phyloP scores from a whole-genome alignment of 495 filamentous ascomycete species.

The Chlorociboria aeruginascens region DNA sequence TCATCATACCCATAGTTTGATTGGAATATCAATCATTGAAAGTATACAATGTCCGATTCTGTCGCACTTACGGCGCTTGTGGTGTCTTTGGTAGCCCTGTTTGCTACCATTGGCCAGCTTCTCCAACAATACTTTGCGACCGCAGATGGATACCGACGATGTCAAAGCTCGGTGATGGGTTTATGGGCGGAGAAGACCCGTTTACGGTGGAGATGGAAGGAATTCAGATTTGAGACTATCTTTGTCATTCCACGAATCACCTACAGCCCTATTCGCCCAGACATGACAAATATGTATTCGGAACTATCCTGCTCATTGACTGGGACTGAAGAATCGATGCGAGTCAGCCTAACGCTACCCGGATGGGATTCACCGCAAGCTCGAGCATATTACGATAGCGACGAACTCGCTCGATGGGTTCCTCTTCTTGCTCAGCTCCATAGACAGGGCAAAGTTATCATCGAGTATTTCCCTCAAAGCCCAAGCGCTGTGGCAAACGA shows the following conservation, averaged over 20 bases:
- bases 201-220: constrained; percentile 18
- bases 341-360: neutral
- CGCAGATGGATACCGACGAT: constrained; percentile 28
- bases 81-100: constrained; percentile 24
- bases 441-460: neutral
- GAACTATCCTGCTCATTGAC: no score
- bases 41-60: neutral
- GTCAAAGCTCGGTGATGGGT: constrained; percentile 25
- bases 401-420: constrained; percentile 11
- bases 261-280: neutral
- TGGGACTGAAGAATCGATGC: neutral
- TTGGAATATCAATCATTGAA: no score
- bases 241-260: constrained; percentile 35
- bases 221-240: constrained; percentile 35
- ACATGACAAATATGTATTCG: no score
- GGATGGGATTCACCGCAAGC: neutral
- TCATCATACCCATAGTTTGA: no score
- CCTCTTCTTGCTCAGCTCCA: constrained; percentile 10
- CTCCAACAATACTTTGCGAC: constrained; percentile 27
- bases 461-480: neutral
- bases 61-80: constrained; percentile 19
- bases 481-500: neutral
- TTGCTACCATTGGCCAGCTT: constrained; percentile 24
- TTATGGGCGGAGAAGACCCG: constrained; percentile 14
- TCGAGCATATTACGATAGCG: neutral